phyloP scores from a whole-genome alignment of 140 eudicot genomes.

The Flaveria floridana region DNA sequence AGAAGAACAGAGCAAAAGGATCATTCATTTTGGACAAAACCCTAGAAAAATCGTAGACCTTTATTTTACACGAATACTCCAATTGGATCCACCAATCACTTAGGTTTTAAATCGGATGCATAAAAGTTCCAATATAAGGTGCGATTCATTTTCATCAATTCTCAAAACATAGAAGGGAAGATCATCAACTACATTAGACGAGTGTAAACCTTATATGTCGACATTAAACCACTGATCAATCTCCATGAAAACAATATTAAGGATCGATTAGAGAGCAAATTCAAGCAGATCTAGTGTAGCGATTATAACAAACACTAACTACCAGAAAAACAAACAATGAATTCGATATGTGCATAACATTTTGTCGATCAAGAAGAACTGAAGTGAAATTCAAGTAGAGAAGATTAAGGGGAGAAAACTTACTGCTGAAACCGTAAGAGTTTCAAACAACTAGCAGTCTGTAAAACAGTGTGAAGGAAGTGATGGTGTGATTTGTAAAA shows the following conservation, averaged over 20 bases:
- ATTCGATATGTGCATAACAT: background rate
- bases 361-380: background rate
- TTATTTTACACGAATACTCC: background rate
- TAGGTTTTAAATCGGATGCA: background rate
- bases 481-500: background rate
- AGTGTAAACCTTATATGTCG: background rate
- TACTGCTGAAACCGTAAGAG: slow-evolving; percentile 5
- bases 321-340: background rate
- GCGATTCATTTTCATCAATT: background rate
- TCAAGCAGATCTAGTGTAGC: background rate
- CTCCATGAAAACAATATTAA: background rate
- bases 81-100: slow-evolving; percentile 13
- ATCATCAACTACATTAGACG: background rate
- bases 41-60: slow-evolving; percentile 11
- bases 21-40: slow-evolving; percentile 1
- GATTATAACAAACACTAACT: slow-evolving; percentile 4
- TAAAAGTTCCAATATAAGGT: background rate
- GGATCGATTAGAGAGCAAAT: background rate
- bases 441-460: background rate
- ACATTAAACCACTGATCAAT: background rate
- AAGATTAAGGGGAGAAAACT: slow-evolving; percentile 18
- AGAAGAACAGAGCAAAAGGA: too few relatives aligned
- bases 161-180: slow-evolving; percentile 4
- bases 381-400: background rate
- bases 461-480: background rate